A percentile compares a stretch with the other conserved stretches of the same genome.
phyloP scores from a whole-genome alignment of 768 basidiomycete species.

The Flagelloscypha sp. region DNA sequence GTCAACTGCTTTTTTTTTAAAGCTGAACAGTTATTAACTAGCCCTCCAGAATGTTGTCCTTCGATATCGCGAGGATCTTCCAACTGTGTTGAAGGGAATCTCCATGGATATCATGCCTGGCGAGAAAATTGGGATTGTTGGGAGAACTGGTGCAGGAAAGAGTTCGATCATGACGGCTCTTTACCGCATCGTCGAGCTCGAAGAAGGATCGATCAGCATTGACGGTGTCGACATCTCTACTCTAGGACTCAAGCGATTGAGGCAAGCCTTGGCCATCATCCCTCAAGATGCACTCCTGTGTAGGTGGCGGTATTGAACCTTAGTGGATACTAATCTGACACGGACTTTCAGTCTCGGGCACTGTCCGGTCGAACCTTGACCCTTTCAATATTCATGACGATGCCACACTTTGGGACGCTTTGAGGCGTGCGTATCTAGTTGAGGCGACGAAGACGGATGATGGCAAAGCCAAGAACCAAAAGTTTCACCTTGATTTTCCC shows the following conservation, averaged over 20 bases:
- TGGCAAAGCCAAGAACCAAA: too few species aligned
- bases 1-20: too few species aligned
- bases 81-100: slow-evolving; percentile 77
- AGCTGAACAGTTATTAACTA: too few species aligned
- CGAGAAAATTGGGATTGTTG: slow-evolving; percentile 91
- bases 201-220: slow-evolving; percentile 45
- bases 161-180: slow-evolving; percentile 78
- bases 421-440: slow-evolving; percentile 77
- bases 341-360: slow-evolving; percentile 55
- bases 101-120: slow-evolving; percentile 61
- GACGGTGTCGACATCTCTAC: slow-evolving; percentile 54
- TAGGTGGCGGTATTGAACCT: slow-evolving; percentile 12
- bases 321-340: slow-evolving; percentile 4
- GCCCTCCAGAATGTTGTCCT: slow-evolving; percentile 70
- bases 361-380: slow-evolving; percentile 80
- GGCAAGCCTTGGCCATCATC: slow-evolving; percentile 66
- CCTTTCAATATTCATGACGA: slow-evolving; percentile 81
- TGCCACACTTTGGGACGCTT: slow-evolving; percentile 77
- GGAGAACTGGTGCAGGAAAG: slow-evolving; percentile 84
- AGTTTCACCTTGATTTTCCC: slow-evolving; percentile 70
- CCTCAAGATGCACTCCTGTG: slow-evolving; percentile 76
- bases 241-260: slow-evolving; percentile 53
- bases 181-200: slow-evolving; percentile 51
- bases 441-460: slow-evolving; percentile 43
- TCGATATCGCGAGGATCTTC: slow-evolving; percentile 82